These are phyloP conservation scores for Eutrema yunnanense DNA, from an alignment of 345 rosid species.

Conservation along the genomic window DNA sequence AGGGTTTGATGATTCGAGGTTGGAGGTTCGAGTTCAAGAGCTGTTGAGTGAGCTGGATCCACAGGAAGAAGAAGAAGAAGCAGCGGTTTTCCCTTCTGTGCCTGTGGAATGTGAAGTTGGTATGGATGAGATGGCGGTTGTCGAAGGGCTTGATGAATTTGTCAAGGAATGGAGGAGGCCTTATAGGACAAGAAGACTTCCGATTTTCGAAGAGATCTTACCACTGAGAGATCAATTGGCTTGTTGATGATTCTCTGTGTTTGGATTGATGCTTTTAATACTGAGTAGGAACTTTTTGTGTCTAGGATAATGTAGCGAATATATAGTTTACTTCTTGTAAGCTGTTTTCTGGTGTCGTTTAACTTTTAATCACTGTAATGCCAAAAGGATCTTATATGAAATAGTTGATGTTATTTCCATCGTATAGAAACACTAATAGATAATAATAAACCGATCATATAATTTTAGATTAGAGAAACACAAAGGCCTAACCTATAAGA, in stretches of 20 bases:
- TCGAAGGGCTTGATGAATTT: constrained; percentile 60
- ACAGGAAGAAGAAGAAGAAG: background rate
- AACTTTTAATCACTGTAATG: background rate
- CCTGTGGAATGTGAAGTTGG: constrained; percentile 28
- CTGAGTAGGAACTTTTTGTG: background rate
- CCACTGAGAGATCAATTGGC: constrained; percentile 75
- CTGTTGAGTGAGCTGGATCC: constrained; percentile 39
- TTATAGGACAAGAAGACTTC: constrained; percentile 65
- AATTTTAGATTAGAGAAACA: background rate
- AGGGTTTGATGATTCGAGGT: constrained; percentile 49
- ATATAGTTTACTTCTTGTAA: constrained; percentile 27
- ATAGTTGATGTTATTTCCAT: background rate
- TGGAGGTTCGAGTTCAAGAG: constrained; percentile 47
- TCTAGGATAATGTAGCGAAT: background rate
- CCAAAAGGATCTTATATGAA: background rate
- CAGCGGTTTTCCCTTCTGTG: background rate
- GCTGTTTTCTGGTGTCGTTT: constrained; percentile 8
- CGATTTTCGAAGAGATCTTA: constrained; percentile 85
- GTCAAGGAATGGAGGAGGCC: constrained; percentile 58
- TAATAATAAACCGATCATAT: background rate
- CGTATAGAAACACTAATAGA: background rate
- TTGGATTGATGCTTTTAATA: constrained; percentile 3
- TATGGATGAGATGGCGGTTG: constrained; percentile 37
- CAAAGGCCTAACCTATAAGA: constrained; percentile 6
- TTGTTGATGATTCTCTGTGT: constrained; percentile 41